A percentile compares a stretch with the other conserved stretches of the same genome.
Evolutionary conservation across 345 rosid genomes (phyloP).

Genomic region (Corchorus olitorius): DNA sequence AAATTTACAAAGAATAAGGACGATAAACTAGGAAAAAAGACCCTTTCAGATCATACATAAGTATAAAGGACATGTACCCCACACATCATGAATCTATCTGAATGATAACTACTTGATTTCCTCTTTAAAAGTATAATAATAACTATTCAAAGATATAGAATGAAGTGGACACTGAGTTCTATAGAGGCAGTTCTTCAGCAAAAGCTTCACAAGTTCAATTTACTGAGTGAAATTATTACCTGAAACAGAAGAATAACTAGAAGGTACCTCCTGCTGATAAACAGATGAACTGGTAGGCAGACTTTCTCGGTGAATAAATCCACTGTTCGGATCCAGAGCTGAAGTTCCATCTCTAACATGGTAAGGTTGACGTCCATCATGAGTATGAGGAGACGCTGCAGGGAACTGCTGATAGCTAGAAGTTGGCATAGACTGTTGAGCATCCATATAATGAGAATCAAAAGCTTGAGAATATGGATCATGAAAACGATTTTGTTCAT

Average conservation of each 20-base stretch:
- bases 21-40: neutral
- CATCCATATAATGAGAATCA: constrained; percentile 60
- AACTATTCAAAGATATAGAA: neutral
- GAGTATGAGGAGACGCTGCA: constrained; percentile 43
- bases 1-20: neutral
- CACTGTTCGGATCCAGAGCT: neutral
- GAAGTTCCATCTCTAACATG: constrained; percentile 43
- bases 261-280: constrained; percentile 99
- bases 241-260: constrained; percentile 99
- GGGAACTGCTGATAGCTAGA: constrained; percentile 67
- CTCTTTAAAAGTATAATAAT: constrained; percentile 8
- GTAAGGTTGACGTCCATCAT: constrained; percentile 48
- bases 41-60: neutral
- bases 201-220: constrained; percentile 53
- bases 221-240: constrained; percentile 78
- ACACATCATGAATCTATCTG: neutral
- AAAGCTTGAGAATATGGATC: constrained; percentile 49
- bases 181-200: constrained; percentile 30
- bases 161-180: neutral
- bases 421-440: constrained; percentile 46
- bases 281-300: constrained; percentile 54
- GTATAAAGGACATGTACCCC: neutral
- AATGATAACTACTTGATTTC: neutral
- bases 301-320: constrained; percentile 47
- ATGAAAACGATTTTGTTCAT: constrained; percentile 49